phyloP scores from a whole-genome alignment of 805 yeast species.

The Zygotorulaspora danielsina region DNA sequence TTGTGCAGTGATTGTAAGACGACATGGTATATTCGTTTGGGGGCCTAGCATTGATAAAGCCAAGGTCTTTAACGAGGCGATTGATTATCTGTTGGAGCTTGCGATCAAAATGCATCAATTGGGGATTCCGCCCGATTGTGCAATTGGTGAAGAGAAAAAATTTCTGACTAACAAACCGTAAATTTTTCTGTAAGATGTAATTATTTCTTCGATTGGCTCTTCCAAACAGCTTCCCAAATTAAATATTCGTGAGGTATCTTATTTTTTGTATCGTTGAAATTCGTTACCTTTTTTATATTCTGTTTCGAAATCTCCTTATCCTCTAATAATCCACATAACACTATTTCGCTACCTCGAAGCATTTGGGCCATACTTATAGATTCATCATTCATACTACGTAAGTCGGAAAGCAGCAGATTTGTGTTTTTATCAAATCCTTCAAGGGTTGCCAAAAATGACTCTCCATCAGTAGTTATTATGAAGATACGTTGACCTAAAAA shows the following conservation, averaged over 20 bases:
- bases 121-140: constrained; percentile 52
- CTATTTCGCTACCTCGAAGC: constrained; percentile 34
- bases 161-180: constrained; percentile 17
- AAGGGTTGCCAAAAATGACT: constrained; percentile 44
- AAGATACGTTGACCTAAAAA: constrained; percentile 44
- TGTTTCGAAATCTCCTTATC: constrained; percentile 4
- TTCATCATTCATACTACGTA: constrained; percentile 44
- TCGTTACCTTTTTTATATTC: constrained; percentile 15
- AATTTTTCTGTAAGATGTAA: neutral
- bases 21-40: constrained; percentile 98
- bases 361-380: constrained; percentile 18
- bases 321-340: constrained; percentile 29
- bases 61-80: constrained; percentile 86
- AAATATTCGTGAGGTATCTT: constrained; percentile 24
- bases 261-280: constrained; percentile 28
- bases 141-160: constrained; percentile 35
- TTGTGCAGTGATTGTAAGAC: constrained; percentile 81
- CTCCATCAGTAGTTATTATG: constrained; percentile 55
- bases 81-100: constrained; percentile 80
- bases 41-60: constrained; percentile 91
- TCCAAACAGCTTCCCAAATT: constrained; percentile 30
- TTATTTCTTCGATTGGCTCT: constrained; percentile 10
- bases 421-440: constrained; percentile 65
- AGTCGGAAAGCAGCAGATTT: constrained; percentile 51
- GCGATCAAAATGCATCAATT: constrained; percentile 76